A percentile compares a stretch with the other conserved stretches of the same genome.
phyloP scores from a whole-genome alignment of 83 land plant genomes.

The Thuja plicata region DNA sequence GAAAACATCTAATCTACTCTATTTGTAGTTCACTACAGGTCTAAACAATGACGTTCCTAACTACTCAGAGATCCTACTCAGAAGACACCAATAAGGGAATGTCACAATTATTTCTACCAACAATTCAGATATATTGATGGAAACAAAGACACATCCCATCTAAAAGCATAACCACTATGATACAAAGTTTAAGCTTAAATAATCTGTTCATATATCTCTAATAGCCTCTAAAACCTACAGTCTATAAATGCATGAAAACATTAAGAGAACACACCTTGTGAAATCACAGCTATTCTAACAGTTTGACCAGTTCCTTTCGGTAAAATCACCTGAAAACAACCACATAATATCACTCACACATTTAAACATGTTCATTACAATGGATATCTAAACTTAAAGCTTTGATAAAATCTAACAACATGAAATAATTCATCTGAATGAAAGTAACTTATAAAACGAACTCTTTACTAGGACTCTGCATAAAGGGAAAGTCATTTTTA shows the following conservation, averaged over 20 bases:
- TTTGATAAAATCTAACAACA: not conserved
- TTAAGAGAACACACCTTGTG: constrained; percentile 71
- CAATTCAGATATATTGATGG: not conserved
- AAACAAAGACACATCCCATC: not conserved
- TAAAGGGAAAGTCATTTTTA: constrained; percentile 9
- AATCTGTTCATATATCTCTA: not conserved
- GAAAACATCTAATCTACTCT: not conserved
- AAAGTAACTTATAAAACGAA: not conserved
- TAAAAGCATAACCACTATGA: not conserved
- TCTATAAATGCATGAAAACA: not conserved
- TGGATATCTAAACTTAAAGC: not conserved
- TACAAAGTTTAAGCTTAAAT: not conserved
- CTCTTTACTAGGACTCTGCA: not conserved
- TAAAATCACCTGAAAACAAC: constrained; percentile 70
- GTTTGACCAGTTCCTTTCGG: constrained; percentile 99
- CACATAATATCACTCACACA: not conserved
- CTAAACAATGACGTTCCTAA: not conserved
- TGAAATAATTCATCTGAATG: not conserved
- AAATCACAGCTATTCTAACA: constrained; percentile 89
- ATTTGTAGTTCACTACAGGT: not conserved
- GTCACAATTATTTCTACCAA: not conserved
- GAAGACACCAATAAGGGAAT: not conserved
- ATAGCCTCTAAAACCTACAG: not conserved
- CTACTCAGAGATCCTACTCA: not conserved
- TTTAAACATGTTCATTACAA: not conserved